Evolutionary conservation across 306 rosid species (phyloP).

Genomic region (Benincasa hispida): DNA sequence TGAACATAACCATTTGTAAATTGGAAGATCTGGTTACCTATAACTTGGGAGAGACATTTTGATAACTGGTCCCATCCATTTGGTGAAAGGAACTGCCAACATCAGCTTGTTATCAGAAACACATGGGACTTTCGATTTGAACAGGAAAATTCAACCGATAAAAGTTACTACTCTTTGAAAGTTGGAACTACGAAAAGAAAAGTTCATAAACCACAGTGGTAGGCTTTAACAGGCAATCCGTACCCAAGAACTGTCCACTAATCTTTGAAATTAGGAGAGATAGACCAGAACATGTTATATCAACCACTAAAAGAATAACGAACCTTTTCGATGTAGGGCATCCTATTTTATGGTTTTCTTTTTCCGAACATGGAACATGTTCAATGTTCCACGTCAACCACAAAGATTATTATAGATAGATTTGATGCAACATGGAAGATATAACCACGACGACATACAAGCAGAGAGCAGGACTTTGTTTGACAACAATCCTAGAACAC

Average conservation of each 20-base stretch:
- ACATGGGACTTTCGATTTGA: neutral
- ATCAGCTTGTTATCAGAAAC: slow-evolving; percentile 2
- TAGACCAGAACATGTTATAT: neutral
- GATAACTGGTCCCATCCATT: slow-evolving; percentile 69
- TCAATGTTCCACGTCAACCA: neutral
- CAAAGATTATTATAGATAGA: neutral
- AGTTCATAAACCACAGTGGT: neutral
- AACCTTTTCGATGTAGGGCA: neutral
- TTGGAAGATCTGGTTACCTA: slow-evolving; percentile 34
- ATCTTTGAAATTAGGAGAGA: neutral
- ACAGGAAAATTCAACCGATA: neutral
- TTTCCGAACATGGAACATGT: neutral
- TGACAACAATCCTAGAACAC: neutral
- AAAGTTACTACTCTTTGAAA: neutral
- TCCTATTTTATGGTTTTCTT: neutral
- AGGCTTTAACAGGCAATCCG: neutral
- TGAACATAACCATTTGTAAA: neutral
- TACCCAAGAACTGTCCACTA: neutral
- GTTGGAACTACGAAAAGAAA: neutral
- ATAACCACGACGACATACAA: neutral
- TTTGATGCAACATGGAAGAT: neutral
- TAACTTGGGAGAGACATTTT: slow-evolving; percentile 82
- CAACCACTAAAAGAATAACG: neutral
- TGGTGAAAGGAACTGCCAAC: slow-evolving; percentile 31
- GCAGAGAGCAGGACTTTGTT: neutral